Evolutionary conservation across 169 alveolate species (phyloP), one percentile per base, ranked within the genome.

Genomic region (Babesia ovis): DNA sequence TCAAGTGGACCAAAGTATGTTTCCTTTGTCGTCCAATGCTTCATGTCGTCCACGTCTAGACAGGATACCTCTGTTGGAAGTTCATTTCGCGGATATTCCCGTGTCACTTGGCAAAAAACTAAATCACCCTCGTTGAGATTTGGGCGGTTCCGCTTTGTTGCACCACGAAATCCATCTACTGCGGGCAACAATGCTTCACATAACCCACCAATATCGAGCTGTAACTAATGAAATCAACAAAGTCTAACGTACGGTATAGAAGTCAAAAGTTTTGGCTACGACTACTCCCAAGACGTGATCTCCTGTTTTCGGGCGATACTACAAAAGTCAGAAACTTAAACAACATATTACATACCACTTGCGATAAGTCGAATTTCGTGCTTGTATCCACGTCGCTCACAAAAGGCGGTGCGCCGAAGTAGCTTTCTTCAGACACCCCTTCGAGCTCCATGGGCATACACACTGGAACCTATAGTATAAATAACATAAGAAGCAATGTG

Each of bases 231-330:
- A 32, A 1, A 22, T 18, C 18, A 20, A 0, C 8, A 12, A 43
- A n/a, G 23, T 9, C 0, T 16, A 27, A 73, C 73, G 9, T 55
- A 79, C 84, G 32, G 82, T 81, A 60, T 80, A 88, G 55, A 67
- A 84, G 68, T 88, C 93, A 51, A 58, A 32, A 51, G 84, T 88
- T 39, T 88, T 84, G 11, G 85, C 53, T 34, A 75, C 82, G n/a
- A 88, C 79, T 23, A 88, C 77, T 11, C 91, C 93, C 25, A 88
- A 60, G 16, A 88, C 90, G 46, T 81, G 86, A 61, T 88, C 93
- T 12, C 93, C 93, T 31, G 80, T 83, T 45, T 57, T 88, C 42
- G 93, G 93, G 42, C 71, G 61, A 62, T 88, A 88, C 86, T 77
- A 50, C 25, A 20, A 14, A 18, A 14, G 1, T 39, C 45, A 25